Evolutionary conservation across 192 early-diverging fungal species (phyloP), one percentile per base, ranked within the genome.

Genomic region (Funneliformis geosporum): DNA sequence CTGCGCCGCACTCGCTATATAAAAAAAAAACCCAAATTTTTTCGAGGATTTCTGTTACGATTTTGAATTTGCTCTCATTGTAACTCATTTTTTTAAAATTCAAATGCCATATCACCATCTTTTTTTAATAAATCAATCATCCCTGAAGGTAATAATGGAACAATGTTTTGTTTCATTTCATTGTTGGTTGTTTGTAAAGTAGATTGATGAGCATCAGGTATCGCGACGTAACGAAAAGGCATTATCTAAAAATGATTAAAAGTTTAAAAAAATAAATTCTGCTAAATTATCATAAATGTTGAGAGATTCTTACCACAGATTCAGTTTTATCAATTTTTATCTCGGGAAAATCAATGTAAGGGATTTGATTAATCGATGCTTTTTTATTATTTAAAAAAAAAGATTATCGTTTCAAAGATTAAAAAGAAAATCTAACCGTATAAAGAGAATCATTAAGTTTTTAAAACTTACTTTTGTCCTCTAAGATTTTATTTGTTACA

Each of bases 211-310:
- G 10, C 5, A 70, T 79, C 27, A 16, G 80, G 80, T 38, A 87
- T 79, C 12, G 88, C 86, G 76, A 95, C 86, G 61, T 94, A 95
- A 21, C 94, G 81, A 86, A 94, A 95, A 8, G 94, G 94, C 91
- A 95, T 90, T 16, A 90, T 89, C 77, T 79, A 60, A 44, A 39
- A 33, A 59, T 39, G 60, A 2, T 18, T 40, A 21, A 75, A 60
- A 3, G n/a, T 33, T 8, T 16, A 39, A 38, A 59, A 3, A 73
- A 60, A 33, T 71, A 71, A 73, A 50, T 38, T 47, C 8, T 25
- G 9, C 3, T 47, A 33, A 18, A 50, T 21, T 55, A 25, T 16
- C 8, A 18, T 23, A 39, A n/a, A 75, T 23, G 8, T 16, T 9
- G 11, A n/a, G n/a, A n/a, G n/a, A 16, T 33, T 40, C 44, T 79